Evolutionary conservation across 345 rosid species (phyloP).

Genomic region (Rhodamnia rubescens): DNA sequence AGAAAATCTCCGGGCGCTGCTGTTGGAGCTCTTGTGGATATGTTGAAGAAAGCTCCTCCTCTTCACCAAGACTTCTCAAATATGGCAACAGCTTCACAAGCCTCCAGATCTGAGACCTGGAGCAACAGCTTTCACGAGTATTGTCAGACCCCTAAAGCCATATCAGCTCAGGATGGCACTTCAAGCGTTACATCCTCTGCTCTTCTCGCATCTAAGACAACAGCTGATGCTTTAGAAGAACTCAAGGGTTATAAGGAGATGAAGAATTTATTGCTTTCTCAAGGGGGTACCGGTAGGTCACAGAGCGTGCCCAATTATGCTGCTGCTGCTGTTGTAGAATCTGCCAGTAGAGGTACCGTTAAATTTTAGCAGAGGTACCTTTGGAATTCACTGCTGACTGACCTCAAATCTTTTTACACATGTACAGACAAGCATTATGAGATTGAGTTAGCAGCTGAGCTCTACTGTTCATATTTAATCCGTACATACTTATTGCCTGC

Average conservation of each 20-base stretch:
- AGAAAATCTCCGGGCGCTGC: conserved; percentile 78
- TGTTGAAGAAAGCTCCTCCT: conserved; percentile 89
- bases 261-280: conserved; percentile 48
- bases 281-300: conserved; percentile 12
- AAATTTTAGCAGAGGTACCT: not conserved
- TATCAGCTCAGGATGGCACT: conserved; percentile 15
- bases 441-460: not conserved
- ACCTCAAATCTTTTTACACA: not conserved
- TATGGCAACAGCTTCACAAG: conserved; percentile 15
- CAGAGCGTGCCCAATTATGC: not conserved
- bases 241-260: conserved; percentile 56
- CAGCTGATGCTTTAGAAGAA: conserved; percentile 87
- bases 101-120: conserved; percentile 18
- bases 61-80: conserved; percentile 47
- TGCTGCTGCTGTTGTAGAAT: not conserved
- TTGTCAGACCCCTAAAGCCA: conserved; percentile 3
- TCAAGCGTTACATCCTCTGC: conserved; percentile 42
- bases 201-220: conserved; percentile 43
- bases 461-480: not conserved
- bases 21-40: conserved; percentile 71
- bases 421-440: not conserved
- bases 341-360: not conserved
- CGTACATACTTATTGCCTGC: not conserved
- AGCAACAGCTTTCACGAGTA: conserved; percentile 12
- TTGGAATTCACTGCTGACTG: not conserved